These are phyloP conservation scores for Rhizophagus clarus DNA, from an alignment of 192 early-diverging fungal species.

Conservation along the genomic window DNA sequence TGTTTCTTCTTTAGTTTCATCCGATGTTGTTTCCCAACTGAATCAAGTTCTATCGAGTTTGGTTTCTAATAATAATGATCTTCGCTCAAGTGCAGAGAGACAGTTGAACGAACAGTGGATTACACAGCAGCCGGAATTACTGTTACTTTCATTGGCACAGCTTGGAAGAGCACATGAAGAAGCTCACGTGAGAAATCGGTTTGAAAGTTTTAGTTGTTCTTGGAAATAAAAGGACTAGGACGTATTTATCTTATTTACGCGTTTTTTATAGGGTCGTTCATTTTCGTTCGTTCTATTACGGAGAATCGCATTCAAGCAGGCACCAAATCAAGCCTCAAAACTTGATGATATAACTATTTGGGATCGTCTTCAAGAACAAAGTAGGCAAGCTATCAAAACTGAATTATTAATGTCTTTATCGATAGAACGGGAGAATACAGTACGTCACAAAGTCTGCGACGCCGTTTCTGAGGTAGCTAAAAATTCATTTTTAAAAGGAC, in stretches of 20 bases:
- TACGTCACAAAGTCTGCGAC: slow-evolving; percentile 93
- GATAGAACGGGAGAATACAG: slow-evolving; percentile 68
- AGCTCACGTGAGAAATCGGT: slow-evolving; percentile 35
- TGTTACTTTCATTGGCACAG: slow-evolving; percentile 51
- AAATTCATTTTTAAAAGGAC: slow-evolving; percentile 50
- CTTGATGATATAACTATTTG: slow-evolving; percentile 58
- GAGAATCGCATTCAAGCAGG: slow-evolving; percentile 55
- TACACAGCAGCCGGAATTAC: slow-evolving; percentile 47
- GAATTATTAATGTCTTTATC: slow-evolving; percentile 80
- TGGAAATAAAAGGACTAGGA: neutral
- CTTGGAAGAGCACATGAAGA: slow-evolving; percentile 41
- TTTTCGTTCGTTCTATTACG: slow-evolving; percentile 57
- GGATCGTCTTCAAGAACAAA: slow-evolving; percentile 65
- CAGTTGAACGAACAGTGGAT: slow-evolving; percentile 61
- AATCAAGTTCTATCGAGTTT: slow-evolving; percentile 48
- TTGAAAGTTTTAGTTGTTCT: neutral
- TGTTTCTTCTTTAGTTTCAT: slow-evolving; percentile 15
- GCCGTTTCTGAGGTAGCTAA: slow-evolving; percentile 88
- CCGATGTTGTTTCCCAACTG: slow-evolving; percentile 51
- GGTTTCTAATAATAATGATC: slow-evolving; percentile 49
- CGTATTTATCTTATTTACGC: neutral
- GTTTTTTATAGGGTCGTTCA: slow-evolving; percentile 46
- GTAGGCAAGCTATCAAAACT: slow-evolving; percentile 68
- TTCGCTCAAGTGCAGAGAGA: slow-evolving; percentile 51
- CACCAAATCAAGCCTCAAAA: slow-evolving; percentile 38